Conservation (phyloP, 2,329 filamentous ascomycete species). For the Xylaria sp. region DNA sequence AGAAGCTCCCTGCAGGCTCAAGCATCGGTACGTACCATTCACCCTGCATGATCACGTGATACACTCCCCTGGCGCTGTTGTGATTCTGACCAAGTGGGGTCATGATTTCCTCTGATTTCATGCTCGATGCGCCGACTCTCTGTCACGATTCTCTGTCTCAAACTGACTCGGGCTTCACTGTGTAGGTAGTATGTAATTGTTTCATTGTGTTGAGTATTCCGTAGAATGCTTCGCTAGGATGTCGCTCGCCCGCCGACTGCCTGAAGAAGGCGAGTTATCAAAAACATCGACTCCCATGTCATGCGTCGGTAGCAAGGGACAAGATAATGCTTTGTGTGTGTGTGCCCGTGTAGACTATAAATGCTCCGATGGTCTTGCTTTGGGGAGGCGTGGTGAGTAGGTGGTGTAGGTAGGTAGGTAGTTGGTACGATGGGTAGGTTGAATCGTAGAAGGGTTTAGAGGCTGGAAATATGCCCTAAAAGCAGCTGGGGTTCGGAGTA, state of each 20-base stretch:
- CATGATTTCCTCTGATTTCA: conserved; percentile 5
- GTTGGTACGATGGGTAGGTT: too few species aligned
- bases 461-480: not conserved
- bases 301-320: not conserved
- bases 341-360: not conserved
- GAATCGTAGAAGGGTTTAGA: not conserved
- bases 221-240: conserved; percentile 10
- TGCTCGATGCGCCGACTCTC: conserved; percentile 12
- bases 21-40: not conserved
- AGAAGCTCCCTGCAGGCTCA: not conserved
- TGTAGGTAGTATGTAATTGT: conserved; percentile 2
- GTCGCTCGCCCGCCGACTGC: not conserved
- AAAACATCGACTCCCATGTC: not conserved
- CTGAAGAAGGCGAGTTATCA: not conserved
- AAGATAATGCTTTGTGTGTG: not conserved
- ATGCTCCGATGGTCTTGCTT: not conserved
- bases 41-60: conserved; percentile 18
- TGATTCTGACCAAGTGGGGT: conserved; percentile 7
- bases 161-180: conserved; percentile 12
- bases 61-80: not conserved
- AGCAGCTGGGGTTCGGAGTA: not conserved
- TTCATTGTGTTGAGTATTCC: conserved; percentile 8
- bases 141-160: conserved; percentile 13
- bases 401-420: too few species aligned
- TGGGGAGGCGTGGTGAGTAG: not conserved